These are phyloP conservation scores for Annona cherimola DNA, from an alignment of 164 flowering plant species.

Conservation along the genomic window DNA sequence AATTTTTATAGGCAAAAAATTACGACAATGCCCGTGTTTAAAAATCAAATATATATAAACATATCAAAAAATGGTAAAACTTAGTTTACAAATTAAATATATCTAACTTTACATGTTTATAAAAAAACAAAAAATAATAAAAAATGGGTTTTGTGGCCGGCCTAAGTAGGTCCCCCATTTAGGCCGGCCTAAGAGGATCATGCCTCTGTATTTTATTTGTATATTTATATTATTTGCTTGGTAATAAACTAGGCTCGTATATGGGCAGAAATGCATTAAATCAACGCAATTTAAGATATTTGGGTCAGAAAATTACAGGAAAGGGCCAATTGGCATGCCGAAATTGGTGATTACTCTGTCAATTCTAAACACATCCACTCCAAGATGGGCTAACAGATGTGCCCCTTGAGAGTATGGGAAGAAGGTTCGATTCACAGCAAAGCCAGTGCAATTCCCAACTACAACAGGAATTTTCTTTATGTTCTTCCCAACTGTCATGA, in stretches of 20 bases:
- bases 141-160: no score
- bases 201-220: no score
- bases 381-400: conserved; percentile 59
- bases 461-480: conserved; percentile 93
- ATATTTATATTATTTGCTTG: not conserved
- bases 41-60: no score
- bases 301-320: conserved; percentile 52
- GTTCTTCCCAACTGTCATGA: conserved; percentile 76
- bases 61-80: no score
- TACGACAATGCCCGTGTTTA: no score
- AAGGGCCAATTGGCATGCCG: conserved; percentile 95
- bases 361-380: conserved; percentile 84
- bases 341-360: conserved; percentile 72
- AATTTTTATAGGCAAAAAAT: no score
- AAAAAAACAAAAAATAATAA: no score
- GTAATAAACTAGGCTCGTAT: not conserved
- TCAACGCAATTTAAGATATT: not conserved
- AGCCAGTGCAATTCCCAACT: conserved; percentile 95
- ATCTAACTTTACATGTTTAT: no score
- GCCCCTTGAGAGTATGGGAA: conserved; percentile 88
- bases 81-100: no score
- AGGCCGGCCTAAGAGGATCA: no score
- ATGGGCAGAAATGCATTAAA: not conserved
- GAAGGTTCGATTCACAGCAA: conserved; percentile 93
- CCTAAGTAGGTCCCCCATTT: no score